Conservation (phyloP, 2,329 filamentous ascomycete genomes). For the Akanthomyces muscarius region DNA sequence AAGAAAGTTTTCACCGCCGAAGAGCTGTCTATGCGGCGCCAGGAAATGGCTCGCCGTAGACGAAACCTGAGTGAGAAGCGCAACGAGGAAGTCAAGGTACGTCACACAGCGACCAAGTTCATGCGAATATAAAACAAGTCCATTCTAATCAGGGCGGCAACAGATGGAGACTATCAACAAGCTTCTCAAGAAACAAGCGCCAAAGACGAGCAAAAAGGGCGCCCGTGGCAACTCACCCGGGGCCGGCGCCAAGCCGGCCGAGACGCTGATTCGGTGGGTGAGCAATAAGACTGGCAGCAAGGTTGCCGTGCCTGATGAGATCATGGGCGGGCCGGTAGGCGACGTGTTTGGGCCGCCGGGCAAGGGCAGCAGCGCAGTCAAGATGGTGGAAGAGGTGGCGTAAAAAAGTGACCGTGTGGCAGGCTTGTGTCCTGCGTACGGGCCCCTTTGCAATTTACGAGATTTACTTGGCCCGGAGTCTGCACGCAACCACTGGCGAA, state of each 20-base stretch:
- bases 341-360: constrained; percentile 43
- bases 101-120: constrained; percentile 12
- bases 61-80: constrained; percentile 62
- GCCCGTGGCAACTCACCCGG: constrained; percentile 48
- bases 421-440: neutral
- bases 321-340: constrained; percentile 61
- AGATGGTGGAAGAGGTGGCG: constrained; percentile 54
- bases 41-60: constrained; percentile 58
- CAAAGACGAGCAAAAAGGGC: constrained; percentile 62
- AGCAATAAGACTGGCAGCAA: constrained; percentile 61
- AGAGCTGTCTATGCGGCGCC: constrained; percentile 57
- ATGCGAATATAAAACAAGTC: neutral
- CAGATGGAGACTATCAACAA: constrained; percentile 92
- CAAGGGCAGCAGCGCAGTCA: constrained; percentile 34
- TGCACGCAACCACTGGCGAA: neutral
- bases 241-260: constrained; percentile 47
- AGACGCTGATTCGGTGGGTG: constrained; percentile 66
- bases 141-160: neutral
- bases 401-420: constrained; percentile 22
- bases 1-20: constrained; percentile 61
- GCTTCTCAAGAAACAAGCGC: constrained; percentile 78
- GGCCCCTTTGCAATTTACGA: neutral
- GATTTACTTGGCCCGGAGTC: neutral
- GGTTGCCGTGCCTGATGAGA: constrained; percentile 64
- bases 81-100: constrained; percentile 60